These are phyloP conservation scores for Rheum nobile DNA, from an alignment of 148 eudicot species.

Conservation along the genomic window DNA sequence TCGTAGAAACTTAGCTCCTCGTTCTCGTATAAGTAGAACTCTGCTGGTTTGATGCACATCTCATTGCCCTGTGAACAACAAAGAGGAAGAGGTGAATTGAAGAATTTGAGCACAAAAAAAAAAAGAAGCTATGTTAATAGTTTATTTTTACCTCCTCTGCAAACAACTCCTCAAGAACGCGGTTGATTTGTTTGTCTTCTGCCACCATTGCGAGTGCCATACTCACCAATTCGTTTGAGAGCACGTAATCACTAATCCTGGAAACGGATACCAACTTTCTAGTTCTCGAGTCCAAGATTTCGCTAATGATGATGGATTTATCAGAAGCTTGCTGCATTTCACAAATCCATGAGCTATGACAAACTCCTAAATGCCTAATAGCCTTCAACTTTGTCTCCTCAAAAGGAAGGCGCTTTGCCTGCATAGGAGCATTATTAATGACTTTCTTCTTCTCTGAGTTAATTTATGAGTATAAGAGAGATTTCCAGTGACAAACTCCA, in stretches of 20 bases:
- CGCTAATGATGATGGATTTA: conserved; percentile 85
- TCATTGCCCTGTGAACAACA: conserved; percentile 65
- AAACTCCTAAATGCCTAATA: conserved; percentile 46
- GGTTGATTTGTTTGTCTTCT: conserved; percentile 94
- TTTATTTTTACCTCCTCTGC: conserved; percentile 68
- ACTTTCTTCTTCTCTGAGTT: background rate
- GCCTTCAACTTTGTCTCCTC: conserved; percentile 34
- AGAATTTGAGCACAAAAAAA: background rate
- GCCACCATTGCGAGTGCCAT: conserved; percentile 99
- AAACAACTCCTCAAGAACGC: conserved; percentile 89
- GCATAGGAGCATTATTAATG: conserved; percentile 16
- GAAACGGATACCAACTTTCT: conserved; percentile 88
- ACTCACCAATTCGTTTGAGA: conserved; percentile 91
- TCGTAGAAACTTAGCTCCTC: conserved; percentile 77
- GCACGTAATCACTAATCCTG: conserved; percentile 89
- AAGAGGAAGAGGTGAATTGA: background rate
- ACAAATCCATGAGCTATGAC: conserved; percentile 78
- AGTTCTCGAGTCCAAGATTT: conserved; percentile 89
- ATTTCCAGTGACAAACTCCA: too few species aligned
- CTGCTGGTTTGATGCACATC: conserved; percentile 88
- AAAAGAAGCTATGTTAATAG: background rate
- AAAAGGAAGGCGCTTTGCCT: conserved; percentile 75
- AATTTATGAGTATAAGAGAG: background rate
- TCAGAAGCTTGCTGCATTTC: conserved; percentile 90
- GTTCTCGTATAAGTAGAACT: conserved; percentile 75